Base-by-base conservation (phyloP, 2,329 filamentous ascomycete genomes). In the Waltergamsia citrina region DNA sequence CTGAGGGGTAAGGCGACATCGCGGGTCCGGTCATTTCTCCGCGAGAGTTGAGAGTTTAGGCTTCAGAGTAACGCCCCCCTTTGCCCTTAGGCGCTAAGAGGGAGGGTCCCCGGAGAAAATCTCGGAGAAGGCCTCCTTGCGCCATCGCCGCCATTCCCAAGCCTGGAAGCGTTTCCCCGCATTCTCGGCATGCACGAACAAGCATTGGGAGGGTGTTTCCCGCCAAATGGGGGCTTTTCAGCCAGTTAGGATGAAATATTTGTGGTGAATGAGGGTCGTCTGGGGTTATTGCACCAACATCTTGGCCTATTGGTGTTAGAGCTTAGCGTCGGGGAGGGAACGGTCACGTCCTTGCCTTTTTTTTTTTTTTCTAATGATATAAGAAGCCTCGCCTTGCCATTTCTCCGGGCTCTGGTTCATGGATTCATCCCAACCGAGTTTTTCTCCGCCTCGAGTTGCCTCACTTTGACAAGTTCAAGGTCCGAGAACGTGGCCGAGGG, bases 31-130 rank as follows among this genome's bases (percentile, higher is more conserved):
- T 21, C 4, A 23, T 23, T n/a, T 3, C 14, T 6, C 7, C 26
- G 7, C 8, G 14, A 8, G 26, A 7, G 3, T 16, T 12, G n/a
- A n/a, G n/a, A n/a, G n/a, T n/a, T n/a, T n/a, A n/a, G n/a, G n/a
- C n/a, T n/a, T n/a, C n/a, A n/a, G n/a, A n/a, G n/a, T n/a, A n/a
- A n/a, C n/a, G n/a, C n/a, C n/a, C n/a, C n/a, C n/a, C n/a, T n/a
- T n/a, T n/a, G n/a, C n/a, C n/a, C n/a, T n/a, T n/a, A n/a, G n/a
- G n/a, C n/a, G n/a, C n/a, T n/a, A n/a, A n/a, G n/a, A n/a, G n/a
- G n/a, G n/a, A n/a, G n/a, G n/a, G 29, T 17, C n/a, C n/a, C 7
- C 29, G 29, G 29, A 31, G 29, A 31, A 31, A 15, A 7, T 31
- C 29, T 31, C 29, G 29, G 29, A 31, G 29, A 12, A 19, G n/a